Evolutionary conservation across 2,329 filamentous ascomycete genomes (phyloP), one percentile per base, ranked within the genome.

Genomic region (Pseudogymnoascus pannorum): DNA sequence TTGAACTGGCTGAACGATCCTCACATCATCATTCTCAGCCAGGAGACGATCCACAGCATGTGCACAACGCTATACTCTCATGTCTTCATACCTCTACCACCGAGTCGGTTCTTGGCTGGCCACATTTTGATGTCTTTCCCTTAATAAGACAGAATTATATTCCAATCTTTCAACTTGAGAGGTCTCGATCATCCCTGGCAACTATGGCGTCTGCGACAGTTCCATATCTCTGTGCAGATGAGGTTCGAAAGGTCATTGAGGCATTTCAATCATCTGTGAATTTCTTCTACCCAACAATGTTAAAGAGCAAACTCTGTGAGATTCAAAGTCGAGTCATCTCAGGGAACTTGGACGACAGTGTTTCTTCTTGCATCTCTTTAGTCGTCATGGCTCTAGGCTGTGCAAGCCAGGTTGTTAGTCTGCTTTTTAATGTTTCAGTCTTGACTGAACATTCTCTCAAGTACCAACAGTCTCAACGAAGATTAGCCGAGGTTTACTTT

Each of bases 231-330:
- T 73, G 73, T 1, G 65, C 73, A 0, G 70, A 74, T 1, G 79
- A 81, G 5, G 68, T 81, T 1, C 72, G 75, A 14, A 67, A 68
- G 0, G 75, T 79, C 4, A 66, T 81, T 0, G 68, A 72, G 1
- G 74, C 76, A 0, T 82, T 82, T 51, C 73, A 79, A 63, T 68
- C 70, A 2, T 76, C 74, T 33, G 71, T 81, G 40, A 82, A 82
- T 67, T 81, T 81, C 57, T 82, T 78, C 78, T 82, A 81, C 61
- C 80, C 79, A 0, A 79, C 77, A 4, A 75, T 80, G 71, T 78
- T 78, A 0, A 72, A 72, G 42, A 62, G 64, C 0, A 77, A 76
- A 24, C 66, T 79, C 0, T 64, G 71, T 1, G 66, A 65, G 18
- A 68, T 76, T 4, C 70, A 74, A 6, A 54, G 60, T 0, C 70